phyloP scores from a whole-genome alignment of 108 stramenopile species.

The Fistulifera solaris region DNA sequence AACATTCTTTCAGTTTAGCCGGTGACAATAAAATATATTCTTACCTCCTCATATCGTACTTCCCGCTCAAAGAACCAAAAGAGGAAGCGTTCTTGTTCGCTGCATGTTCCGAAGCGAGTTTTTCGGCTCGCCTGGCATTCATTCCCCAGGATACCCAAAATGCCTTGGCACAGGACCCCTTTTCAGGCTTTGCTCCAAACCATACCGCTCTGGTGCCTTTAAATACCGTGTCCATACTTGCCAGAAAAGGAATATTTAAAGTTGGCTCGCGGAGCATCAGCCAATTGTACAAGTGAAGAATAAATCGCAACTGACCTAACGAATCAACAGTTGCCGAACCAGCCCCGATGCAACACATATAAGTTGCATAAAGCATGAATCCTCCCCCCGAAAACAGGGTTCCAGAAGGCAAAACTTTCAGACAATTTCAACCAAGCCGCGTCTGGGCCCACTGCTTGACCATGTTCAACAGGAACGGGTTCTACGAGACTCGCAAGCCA shows the following conservation, averaged over 20 bases:
- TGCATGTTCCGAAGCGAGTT: not conserved
- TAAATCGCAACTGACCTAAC: not conserved
- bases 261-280: not conserved
- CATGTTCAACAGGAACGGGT: not conserved
- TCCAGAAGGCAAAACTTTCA: conserved; percentile 1
- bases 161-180: not conserved
- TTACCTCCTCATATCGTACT: too few relatives aligned
- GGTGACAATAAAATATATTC: too few relatives aligned
- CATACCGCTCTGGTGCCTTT: not conserved
- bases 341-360: not conserved
- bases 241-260: not conserved
- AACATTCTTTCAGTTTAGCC: too few relatives aligned
- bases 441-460: too few relatives aligned
- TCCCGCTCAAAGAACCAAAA: too few relatives aligned
- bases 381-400: conserved; percentile 2
- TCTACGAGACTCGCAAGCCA: not conserved
- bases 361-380: not conserved
- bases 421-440: too few relatives aligned
- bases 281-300: conserved; percentile 4
- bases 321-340: conserved; percentile 1
- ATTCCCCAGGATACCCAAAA: not conserved
- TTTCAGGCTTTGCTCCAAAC: not conserved
- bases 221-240: not conserved
- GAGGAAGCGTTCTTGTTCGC: not conserved
- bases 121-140: not conserved